Evolutionary conservation across 495 filamentous ascomycete genomes (phyloP).

Genomic region (Penicillium diatomitis): DNA sequence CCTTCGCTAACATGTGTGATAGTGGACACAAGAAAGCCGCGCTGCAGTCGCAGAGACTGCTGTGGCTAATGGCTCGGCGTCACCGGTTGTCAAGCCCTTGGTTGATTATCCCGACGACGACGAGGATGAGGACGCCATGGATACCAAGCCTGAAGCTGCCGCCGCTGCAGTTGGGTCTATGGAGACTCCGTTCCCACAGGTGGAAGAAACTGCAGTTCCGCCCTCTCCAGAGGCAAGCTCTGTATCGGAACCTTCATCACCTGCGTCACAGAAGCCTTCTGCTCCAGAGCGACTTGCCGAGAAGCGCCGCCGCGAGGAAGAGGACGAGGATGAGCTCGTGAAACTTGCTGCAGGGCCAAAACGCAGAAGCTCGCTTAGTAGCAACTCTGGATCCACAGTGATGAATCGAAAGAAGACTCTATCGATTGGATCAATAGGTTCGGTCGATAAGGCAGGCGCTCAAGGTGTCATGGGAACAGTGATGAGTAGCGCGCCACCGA

Average conservation of each 20-base stretch:
- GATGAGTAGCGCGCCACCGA: slow-evolving; percentile 28
- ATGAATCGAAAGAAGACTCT: slow-evolving; percentile 35
- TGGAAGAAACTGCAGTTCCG: slow-evolving; percentile 9
- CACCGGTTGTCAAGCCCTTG: slow-evolving; percentile 59
- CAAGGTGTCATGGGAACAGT: slow-evolving; percentile 15
- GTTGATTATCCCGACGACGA: slow-evolving; percentile 92
- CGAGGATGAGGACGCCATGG: slow-evolving; percentile 47
- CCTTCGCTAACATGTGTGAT: background rate
- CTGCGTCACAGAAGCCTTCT: slow-evolving; percentile 30
- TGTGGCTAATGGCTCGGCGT: slow-evolving; percentile 34
- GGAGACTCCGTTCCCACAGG: slow-evolving; percentile 8
- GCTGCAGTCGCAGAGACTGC: slow-evolving; percentile 12
- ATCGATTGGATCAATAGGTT: slow-evolving; percentile 22
- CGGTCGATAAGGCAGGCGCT: slow-evolving; percentile 22
- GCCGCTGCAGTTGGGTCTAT: slow-evolving; percentile 9
- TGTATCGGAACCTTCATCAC: slow-evolving; percentile 21
- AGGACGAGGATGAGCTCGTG: slow-evolving; percentile 71
- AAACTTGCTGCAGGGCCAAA: slow-evolving; percentile 61
- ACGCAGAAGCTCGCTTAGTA: slow-evolving; percentile 46
- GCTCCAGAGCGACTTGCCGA: slow-evolving; percentile 71
- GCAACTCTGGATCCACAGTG: slow-evolving; percentile 24
- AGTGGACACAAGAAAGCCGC: slow-evolving; percentile 31
- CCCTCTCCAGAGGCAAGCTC: slow-evolving; percentile 11
- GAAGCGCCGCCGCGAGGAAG: slow-evolving; percentile 84
- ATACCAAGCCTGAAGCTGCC: slow-evolving; percentile 30